Percentiles rank a stretch among this genome's conserved stretches.
Evolutionary conservation across 768 basidiomycete species (phyloP).

Genomic region (Lyophyllum shimeji): DNA sequence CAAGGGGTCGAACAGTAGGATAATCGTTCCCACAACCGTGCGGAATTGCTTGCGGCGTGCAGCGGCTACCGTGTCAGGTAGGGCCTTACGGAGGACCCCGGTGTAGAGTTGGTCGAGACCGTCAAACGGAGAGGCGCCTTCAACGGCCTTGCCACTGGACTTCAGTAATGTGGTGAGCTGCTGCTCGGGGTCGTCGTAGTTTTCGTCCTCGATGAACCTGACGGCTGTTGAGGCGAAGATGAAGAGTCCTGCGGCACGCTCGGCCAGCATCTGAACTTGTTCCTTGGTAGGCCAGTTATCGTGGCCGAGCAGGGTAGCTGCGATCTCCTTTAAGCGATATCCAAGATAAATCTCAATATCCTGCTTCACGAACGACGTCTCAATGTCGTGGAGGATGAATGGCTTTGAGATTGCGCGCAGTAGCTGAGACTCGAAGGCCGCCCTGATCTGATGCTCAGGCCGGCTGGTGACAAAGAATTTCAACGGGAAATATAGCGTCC

Average conservation of each 20-base stretch:
- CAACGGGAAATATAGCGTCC: slow-evolving; percentile 4
- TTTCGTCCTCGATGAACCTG: slow-evolving; percentile 10
- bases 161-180: slow-evolving; percentile 5
- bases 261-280: slow-evolving; percentile 1
- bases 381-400: slow-evolving; percentile 8
- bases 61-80: slow-evolving; percentile 3
- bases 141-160: background rate
- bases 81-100: slow-evolving; percentile 1
- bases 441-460: slow-evolving; percentile 7
- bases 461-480: slow-evolving; percentile 9
- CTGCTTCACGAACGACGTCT: slow-evolving; percentile 3
- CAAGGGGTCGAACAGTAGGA: slow-evolving; percentile 5
- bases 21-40: slow-evolving; percentile 3
- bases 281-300: slow-evolving; percentile 4
- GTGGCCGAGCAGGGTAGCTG: background rate
- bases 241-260: slow-evolving; percentile 1
- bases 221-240: slow-evolving; percentile 12
- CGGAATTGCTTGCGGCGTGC: slow-evolving; percentile 2
- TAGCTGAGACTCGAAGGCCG: slow-evolving; percentile 5
- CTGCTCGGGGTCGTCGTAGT: slow-evolving; percentile 7
- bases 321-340: slow-evolving; percentile 4
- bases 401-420: slow-evolving; percentile 1
- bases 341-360: slow-evolving; percentile 7
- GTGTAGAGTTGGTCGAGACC: slow-evolving; percentile 5
- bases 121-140: background rate